Conservation (phyloP, 2,329 filamentous ascomycete genomes). For the Colletotrichum noveboracense region DNA sequence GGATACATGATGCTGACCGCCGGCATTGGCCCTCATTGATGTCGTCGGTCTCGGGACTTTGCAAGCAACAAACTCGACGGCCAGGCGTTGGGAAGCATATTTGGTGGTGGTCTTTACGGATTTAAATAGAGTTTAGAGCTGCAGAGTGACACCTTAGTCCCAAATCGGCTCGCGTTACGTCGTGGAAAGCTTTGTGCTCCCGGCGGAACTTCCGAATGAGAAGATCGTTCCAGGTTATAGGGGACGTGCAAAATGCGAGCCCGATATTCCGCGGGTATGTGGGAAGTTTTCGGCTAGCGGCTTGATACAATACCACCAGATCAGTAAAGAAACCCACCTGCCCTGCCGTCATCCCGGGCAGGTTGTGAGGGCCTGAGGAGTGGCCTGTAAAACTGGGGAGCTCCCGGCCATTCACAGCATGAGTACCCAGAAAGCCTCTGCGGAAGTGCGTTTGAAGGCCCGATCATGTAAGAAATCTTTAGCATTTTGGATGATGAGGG, state of each 20-base stretch:
- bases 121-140: background rate
- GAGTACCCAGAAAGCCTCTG: fast-evolving
- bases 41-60: background rate
- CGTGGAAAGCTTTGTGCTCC: background rate
- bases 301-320: background rate
- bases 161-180: background rate
- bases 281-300: background rate
- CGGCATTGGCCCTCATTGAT: background rate
- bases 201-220: background rate
- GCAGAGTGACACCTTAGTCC: background rate
- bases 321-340: background rate
- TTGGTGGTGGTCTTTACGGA: background rate
- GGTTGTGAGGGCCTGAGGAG: background rate
- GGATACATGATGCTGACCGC: background rate
- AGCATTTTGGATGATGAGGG: background rate
- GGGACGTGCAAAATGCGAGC: background rate
- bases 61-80: background rate
- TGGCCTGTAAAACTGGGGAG: background rate
- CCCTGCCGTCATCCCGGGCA: background rate
- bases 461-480: fast-evolving
- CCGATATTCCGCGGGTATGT: background rate
- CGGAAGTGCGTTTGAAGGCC: background rate
- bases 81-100: background rate
- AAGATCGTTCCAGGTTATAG: background rate
- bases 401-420: background rate